Base-by-base conservation (phyloP, 768 basidiomycete species). In the Russula foetens region DNA sequence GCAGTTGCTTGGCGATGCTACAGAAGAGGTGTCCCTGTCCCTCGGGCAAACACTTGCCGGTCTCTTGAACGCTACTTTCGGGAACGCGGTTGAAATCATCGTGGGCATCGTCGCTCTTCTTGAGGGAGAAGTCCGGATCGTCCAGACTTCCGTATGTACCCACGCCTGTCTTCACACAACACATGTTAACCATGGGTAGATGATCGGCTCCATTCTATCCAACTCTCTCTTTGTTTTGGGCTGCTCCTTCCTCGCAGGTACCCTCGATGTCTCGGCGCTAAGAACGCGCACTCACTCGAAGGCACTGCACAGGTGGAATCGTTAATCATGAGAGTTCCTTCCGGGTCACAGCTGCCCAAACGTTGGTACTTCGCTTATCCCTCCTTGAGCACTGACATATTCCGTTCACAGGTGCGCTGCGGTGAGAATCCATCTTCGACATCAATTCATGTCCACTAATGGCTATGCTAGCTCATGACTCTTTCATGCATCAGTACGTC, bases 151-250 rank as follows among this genome's bases (percentile, higher is more conserved):
- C 39, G 88, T 90, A 60, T 62, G 82, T 68, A 43, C 28, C 50
- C 31, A 45, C 35, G 14, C 31, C 19, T n/a, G 38, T 50, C 23
- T 41, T 56, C 14, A 31, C 17, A 15, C 39, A 56, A 33, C 21
- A 58, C 47, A 21, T 21, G 28, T 45, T 67, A n/a, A 56, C 51
- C 31, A 26, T 41, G 17, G 54, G 4, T 64, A 90, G 89, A 85
- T 96, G 81, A 80, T 97, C 47, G 94, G 93, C 23, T 93, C 91
- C 31, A 90, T 97, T 62, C 74, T 97, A 43, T 94, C 91, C 15
- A 97, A 97, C 72, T 76, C 94, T 41, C 80, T 97, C 11, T 78
- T 97, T 38, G 93, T 98, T 19, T 77, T 98, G 15, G 94, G 94
- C 8, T 92, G 89, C 72, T 92, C 90, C 17, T 95, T 95, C 77